Evolutionary conservation across 768 basidiomycete genomes (phyloP).

Genomic region (Phylloporus scabripes): DNA sequence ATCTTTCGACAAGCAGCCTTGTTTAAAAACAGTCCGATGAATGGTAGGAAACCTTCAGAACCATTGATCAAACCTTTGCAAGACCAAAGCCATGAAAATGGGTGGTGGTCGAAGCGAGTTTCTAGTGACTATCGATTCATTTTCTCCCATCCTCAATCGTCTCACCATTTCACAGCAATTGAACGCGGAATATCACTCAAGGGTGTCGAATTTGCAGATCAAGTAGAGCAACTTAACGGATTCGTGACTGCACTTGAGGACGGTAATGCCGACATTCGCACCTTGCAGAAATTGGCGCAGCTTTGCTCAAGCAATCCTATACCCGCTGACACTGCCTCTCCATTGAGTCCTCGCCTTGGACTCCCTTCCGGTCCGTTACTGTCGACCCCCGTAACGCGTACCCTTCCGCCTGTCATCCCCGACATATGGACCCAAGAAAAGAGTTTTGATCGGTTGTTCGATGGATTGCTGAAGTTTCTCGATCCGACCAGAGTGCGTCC

Average conservation of each 20-base stretch:
- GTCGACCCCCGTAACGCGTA: conserved; percentile 36
- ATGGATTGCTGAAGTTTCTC: conserved; percentile 58
- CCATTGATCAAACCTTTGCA: conserved; percentile 66
- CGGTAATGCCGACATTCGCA: conserved; percentile 44
- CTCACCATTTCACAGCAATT: conserved; percentile 27
- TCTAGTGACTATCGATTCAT: conserved; percentile 44
- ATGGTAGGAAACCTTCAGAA: conserved; percentile 43
- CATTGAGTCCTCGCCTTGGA: conserved; percentile 46
- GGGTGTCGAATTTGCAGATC: conserved; percentile 35
- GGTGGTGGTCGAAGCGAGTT: conserved; percentile 82
- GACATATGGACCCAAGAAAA: conserved; percentile 72
- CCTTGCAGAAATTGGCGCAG: conserved; percentile 61
- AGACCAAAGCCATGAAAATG: conserved; percentile 60
- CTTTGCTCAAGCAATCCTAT: conserved; percentile 59
- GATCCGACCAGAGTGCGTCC: conserved; percentile 54
- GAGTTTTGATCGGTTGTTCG: conserved; percentile 65
- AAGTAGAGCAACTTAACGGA: conserved; percentile 45
- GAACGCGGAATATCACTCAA: conserved; percentile 45
- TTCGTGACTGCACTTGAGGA: conserved; percentile 51
- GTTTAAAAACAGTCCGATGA: conserved; percentile 77
- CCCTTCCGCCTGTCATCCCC: conserved; percentile 39
- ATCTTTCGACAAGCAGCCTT: conserved; percentile 71
- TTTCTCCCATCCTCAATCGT: not conserved
- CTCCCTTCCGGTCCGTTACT: conserved; percentile 57
- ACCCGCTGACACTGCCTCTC: conserved; percentile 39